A percentile compares a stretch with the other conserved stretches of the same genome.
phyloP scores from a whole-genome alignment of 768 basidiomycete species.

The Mrakia hoshinonis region DNA sequence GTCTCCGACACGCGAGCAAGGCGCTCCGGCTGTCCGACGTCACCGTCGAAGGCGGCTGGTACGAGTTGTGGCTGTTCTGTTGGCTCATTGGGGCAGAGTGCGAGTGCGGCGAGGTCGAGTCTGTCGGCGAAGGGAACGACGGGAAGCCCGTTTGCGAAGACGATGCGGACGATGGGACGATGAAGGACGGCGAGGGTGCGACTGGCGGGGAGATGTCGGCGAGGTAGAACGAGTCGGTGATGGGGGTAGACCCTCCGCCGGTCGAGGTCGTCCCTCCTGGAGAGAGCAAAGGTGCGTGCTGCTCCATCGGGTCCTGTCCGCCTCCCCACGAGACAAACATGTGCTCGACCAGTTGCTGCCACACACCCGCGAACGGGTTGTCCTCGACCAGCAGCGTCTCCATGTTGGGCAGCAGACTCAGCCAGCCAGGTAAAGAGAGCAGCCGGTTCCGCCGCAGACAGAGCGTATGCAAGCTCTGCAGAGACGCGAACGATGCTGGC shows the following conservation, averaged over 20 bases:
- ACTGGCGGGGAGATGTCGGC: not conserved
- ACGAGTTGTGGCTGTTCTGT: not conserved
- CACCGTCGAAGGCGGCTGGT: not conserved
- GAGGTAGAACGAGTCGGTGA: constrained; percentile 3
- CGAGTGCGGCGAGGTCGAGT: not conserved
- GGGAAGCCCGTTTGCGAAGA: not conserved
- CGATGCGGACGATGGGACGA: not conserved
- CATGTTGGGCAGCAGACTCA: constrained; percentile 70
- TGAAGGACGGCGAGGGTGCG: not conserved
- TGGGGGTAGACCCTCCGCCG: not conserved
- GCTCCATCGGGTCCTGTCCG: not conserved
- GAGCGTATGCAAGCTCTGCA: constrained; percentile 70
- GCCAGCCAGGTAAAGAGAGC: constrained; percentile 83
- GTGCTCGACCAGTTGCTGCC: constrained; percentile 58
- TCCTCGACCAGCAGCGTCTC: constrained; percentile 86
- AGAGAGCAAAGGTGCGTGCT: not conserved
- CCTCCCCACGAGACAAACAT: constrained; percentile 18
- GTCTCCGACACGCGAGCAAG: not conserved
- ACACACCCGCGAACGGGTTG: constrained; percentile 90
- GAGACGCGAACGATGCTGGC: constrained; percentile 61
- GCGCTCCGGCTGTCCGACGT: not conserved
- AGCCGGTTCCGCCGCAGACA: constrained; percentile 74
- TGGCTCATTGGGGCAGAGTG: not conserved
- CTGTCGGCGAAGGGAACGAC: not conserved
- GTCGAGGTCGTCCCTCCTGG: not conserved